These are phyloP conservation scores for Xylariaceae sp. DNA, from an alignment of 2,329 filamentous ascomycete species.

Conservation along the genomic window DNA sequence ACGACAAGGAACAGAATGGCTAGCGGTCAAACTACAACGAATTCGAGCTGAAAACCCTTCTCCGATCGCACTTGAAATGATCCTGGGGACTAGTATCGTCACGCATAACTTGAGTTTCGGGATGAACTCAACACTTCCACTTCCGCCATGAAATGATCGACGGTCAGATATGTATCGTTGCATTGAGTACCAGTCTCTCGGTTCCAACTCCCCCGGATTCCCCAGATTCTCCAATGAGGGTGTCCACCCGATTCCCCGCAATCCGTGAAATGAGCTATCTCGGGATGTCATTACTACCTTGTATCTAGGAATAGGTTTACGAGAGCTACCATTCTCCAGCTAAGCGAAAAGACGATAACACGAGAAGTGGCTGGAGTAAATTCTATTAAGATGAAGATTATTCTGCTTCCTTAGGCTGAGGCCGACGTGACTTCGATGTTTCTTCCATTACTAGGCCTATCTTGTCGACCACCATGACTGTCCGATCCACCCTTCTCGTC, in stretches of 20 bases:
- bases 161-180: background rate
- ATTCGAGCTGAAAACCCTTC: too few relatives aligned
- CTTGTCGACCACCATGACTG: constrained; percentile 5
- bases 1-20: too few relatives aligned
- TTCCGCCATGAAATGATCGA: background rate
- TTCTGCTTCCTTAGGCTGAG: background rate
- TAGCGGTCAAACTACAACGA: too few relatives aligned
- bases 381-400: constrained; percentile 11
- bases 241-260: constrained; percentile 19
- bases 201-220: constrained; percentile 20
- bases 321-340: background rate
- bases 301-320: constrained; percentile 2
- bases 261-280: constrained; percentile 3
- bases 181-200: constrained; percentile 6
- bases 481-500: constrained; percentile 13
- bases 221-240: constrained; percentile 8
- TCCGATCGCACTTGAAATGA: too few relatives aligned
- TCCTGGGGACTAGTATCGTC: background rate
- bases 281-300: constrained; percentile 21
- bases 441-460: background rate
- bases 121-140: background rate
- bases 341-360: constrained; percentile 5
- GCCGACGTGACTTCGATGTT: background rate
- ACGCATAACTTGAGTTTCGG: background rate
- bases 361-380: constrained; percentile 4